Evolutionary conservation across 352 stramenopile species (phyloP), one percentile per base, ranked within the genome.

Genomic region (Pythium plurisporium): DNA sequence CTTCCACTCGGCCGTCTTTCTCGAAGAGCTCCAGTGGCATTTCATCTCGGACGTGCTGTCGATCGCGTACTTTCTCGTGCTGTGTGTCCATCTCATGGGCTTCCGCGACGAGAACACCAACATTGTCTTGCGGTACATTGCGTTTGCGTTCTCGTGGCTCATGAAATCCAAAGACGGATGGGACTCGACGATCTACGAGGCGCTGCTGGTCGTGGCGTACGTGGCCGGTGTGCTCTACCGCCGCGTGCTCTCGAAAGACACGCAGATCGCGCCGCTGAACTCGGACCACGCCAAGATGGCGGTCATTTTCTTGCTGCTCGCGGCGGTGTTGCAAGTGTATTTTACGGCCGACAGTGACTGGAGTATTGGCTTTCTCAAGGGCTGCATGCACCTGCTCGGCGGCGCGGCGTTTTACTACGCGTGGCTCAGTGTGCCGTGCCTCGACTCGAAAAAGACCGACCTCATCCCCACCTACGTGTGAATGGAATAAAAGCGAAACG

Each of bases 1-100:
- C 15, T 80, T 91, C 56, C 65, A 82, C 34, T 53, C 69, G 46
- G 59, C 73, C 40, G 59, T 93, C 25, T 94, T 94, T 57, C 68
- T 94, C 15, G 63, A 69, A 34, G 73, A 87, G 53, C 60, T 78
- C 20, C 69, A 95, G 58, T 95, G 84, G 86, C 85, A 94, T 47
- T 91, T 88, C 50, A 91, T 95, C 65, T 88, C 79, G 63, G 86
- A 95, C 55, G 81, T 95, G 60, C 66, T 95, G 23, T 91, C 74
- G n/a, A 59, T 94, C 47, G 68, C 86, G 12, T 95, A 94, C 63
- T 89, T 94, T 55, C 68, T 92, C 66, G 63, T 92, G 62, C 68
- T 95, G 11, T 90, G 82, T 55, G 82, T 94, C 25, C 86, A 95
- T 60, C 69, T 91, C 48, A 91, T 94, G 79, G 82, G 81, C 36